Conservation (phyloP, 306 rosid genomes). For the Trichosanthes truncata region DNA sequence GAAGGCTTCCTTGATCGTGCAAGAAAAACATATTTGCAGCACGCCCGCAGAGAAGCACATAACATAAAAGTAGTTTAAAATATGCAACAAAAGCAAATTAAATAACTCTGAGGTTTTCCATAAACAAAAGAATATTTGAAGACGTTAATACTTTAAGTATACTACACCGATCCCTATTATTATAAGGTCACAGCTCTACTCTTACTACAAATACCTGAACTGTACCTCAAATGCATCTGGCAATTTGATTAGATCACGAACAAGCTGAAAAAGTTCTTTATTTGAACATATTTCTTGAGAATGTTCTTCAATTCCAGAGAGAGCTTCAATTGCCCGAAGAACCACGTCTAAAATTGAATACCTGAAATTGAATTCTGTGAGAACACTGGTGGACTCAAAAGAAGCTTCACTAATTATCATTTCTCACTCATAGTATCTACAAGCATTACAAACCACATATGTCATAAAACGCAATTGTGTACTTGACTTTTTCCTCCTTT, state of each 20-base stretch:
- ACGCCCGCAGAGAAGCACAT: neutral
- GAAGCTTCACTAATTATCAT: neutral
- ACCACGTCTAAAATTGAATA: constrained; percentile 60
- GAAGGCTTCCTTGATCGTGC: neutral
- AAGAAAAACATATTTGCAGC: neutral
- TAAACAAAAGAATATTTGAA: neutral
- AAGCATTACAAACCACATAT: neutral
- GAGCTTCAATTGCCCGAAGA: constrained; percentile 66
- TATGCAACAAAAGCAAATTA: neutral
- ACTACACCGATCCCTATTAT: neutral
- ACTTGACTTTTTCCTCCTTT: neutral
- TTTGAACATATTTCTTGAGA: constrained; percentile 70
- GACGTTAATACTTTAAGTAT: neutral
- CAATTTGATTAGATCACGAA: constrained; percentile 48
- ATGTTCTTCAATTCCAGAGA: constrained; percentile 63
- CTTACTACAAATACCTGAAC: constrained; percentile 5
- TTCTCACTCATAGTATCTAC: neutral
- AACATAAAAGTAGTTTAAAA: neutral
- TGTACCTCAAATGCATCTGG: constrained; percentile 88
- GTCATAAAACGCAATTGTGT: neutral
- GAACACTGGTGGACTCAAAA: constrained; percentile 3
- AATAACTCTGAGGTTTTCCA: neutral
- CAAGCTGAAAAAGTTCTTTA: constrained; percentile 49
- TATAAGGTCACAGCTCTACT: neutral
- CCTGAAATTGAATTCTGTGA: constrained; percentile 36